phyloP scores from a whole-genome alignment of 495 filamentous ascomycete genomes.

The Daldinia childiae region DNA sequence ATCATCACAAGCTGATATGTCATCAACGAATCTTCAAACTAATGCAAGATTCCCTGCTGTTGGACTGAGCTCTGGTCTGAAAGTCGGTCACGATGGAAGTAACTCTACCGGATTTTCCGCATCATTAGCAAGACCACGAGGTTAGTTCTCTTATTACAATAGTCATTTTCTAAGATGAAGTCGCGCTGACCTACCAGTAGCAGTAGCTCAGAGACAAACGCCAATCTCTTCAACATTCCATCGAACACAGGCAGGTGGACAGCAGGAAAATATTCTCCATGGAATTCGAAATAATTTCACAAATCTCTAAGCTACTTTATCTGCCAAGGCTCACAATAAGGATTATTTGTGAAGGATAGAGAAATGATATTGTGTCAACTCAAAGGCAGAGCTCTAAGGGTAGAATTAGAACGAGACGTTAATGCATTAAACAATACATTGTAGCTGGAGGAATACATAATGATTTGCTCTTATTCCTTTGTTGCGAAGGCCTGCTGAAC shows the following conservation, averaged over 20 bases:
- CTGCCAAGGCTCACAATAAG: not conserved
- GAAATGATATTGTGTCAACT: not conserved
- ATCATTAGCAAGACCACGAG: constrained; percentile 35
- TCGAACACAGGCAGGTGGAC: constrained; percentile 17
- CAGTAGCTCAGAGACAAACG: constrained; percentile 25
- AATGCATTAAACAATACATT: constrained; percentile 23
- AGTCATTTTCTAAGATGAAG: not conserved
- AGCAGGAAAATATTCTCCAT: constrained; percentile 17
- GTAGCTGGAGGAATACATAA: not conserved
- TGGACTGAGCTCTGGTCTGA: constrained; percentile 45
- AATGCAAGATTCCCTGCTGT: constrained; percentile 23
- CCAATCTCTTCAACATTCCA: constrained; percentile 28
- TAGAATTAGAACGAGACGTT: not conserved
- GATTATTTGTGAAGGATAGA: not conserved
- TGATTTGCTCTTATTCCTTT: not conserved
- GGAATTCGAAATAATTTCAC: constrained; percentile 33
- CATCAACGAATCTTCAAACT: constrained; percentile 26
- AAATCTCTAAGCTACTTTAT: constrained; percentile 10
- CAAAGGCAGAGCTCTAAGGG: not conserved
- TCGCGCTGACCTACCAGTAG: not conserved
- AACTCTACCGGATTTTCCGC: constrained; percentile 14
- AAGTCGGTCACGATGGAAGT: constrained; percentile 30
- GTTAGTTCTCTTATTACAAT: constrained; percentile 2
- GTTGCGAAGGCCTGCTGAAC: not conserved
- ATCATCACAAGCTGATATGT: not conserved